A percentile compares a stretch with the other conserved stretches of the same genome.
phyloP scores from a whole-genome alignment of 495 filamentous ascomycete genomes.

The Echria macrotheca region DNA sequence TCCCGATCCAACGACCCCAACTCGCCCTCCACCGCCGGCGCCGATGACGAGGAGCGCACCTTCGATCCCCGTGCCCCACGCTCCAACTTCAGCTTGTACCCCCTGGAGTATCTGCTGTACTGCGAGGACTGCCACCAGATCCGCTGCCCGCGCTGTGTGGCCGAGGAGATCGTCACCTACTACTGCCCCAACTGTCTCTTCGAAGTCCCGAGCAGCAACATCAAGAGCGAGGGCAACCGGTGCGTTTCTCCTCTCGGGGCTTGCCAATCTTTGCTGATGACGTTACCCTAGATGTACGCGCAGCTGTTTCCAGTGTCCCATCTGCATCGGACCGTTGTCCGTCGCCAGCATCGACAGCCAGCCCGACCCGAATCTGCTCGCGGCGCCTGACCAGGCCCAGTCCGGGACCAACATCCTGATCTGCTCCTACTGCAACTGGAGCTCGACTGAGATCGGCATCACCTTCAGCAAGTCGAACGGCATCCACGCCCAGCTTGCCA shows the following conservation, averaged over 20 bases:
- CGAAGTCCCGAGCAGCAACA: conserved; percentile 83
- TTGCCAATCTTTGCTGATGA: neutral
- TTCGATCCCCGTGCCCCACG: conserved; percentile 83
- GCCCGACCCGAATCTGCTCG: conserved; percentile 38
- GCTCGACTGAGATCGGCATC: conserved; percentile 79
- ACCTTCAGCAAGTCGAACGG: conserved; percentile 81
- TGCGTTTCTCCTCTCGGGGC: conserved; percentile 37
- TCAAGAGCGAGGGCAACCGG: conserved; percentile 91
- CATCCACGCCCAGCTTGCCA: conserved; percentile 73
- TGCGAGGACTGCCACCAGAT: conserved; percentile 97
- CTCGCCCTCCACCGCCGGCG: conserved; percentile 37
- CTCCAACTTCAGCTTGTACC: conserved; percentile 84
- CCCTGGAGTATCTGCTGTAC: conserved; percentile 88
- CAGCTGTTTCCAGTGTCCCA: conserved; percentile 91
- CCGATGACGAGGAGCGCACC: conserved; percentile 67
- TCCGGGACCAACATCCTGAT: conserved; percentile 69
- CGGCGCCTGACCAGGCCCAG: conserved; percentile 29
- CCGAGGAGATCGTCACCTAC: conserved; percentile 88
- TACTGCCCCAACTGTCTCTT: conserved; percentile 96
- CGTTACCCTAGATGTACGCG: conserved; percentile 72
- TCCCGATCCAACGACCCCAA: conserved; percentile 34
- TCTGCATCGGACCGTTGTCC: conserved; percentile 74
- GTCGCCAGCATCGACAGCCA: conserved; percentile 60
- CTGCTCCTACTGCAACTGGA: conserved; percentile 91
- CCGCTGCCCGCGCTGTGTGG: conserved; percentile 82